Evolutionary conservation across 179 eudicot species (phyloP).

Genomic region (Spinacia oleracea): DNA sequence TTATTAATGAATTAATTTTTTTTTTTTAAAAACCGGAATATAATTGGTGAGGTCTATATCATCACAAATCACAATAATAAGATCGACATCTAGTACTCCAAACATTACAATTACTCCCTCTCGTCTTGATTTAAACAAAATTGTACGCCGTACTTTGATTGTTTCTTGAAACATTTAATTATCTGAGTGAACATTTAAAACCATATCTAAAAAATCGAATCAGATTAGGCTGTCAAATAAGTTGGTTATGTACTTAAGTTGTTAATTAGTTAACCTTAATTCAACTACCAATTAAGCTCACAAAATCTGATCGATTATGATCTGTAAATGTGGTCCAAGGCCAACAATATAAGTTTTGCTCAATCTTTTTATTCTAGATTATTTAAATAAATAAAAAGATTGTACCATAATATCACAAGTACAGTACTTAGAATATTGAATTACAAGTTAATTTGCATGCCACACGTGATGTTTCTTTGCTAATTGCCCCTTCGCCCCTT

Average conservation of each 20-base stretch:
- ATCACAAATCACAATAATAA: no score
- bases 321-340: slow-evolving; percentile 1
- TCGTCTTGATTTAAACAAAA: no score
- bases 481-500: no score
- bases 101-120: no score
- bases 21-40: no score
- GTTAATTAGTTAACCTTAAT: not conserved
- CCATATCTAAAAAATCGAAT: not conserved
- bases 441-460: not conserved
- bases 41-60: no score
- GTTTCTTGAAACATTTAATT: no score
- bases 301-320: not conserved
- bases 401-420: not conserved
- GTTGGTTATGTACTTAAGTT: slow-evolving; percentile 2
- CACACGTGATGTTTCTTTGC: not conserved
- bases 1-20: no score
- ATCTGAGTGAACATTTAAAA: no score
- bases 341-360: not conserved
- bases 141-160: no score
- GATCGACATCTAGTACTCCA: no score
- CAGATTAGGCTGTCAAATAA: not conserved
- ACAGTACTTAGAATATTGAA: not conserved
- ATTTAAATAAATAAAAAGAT: no score
- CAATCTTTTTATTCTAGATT: not conserved
- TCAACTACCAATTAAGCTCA: not conserved